Evolutionary conservation across 75 land plant genomes (phyloP), one percentile per base, ranked within the genome.

Genomic region (Adiantum capillusveneris): DNA sequence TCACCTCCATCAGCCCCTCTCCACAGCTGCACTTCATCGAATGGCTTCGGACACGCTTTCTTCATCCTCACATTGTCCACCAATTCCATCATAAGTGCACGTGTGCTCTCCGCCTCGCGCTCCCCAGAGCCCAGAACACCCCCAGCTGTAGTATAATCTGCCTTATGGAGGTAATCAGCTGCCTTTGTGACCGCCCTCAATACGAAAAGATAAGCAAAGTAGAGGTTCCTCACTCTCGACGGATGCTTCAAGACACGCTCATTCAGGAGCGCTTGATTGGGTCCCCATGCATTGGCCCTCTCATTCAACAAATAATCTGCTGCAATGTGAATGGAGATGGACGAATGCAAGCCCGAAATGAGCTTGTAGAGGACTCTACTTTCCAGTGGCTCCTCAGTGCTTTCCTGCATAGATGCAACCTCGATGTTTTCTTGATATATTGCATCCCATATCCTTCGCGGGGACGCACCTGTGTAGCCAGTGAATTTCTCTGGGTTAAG

Each of bases 171-270:
- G 46, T 62, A 76, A 12, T 53, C 70, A 28, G 53, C 63, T 22
- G 78, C 78, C 73, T 76, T 73, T 27, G 64, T 65, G 28, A 73
- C 77, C 14, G 79, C 79, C 54, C 77, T 70, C 29, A 76, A 48
- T 11, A 73, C 77, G 56, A 76, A 72, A n/a, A 76, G 77, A 36
- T 31, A 76, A 11, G 63, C 59, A 65, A 76, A 76, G 30, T 76
- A 76, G 21, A 76, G 66, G 44, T 76, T 76, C 44, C 66, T 55
- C 16, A 67, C 76, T 25, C 56, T 27, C 57, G 12, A 69, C 19
- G 79, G 79, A 56, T 76, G 59, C 44, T 66, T 53, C 60, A 76
- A 44, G 50, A 76, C 77, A 31, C 79, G 79, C 51, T 76, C 79
- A 56, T 72, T 31, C 17, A 76, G 29, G 26, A 76, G 59, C 16